These are phyloP conservation scores for Solanum neorickii DNA, from an alignment of 257 asterid genomes.

Conservation along the genomic window DNA sequence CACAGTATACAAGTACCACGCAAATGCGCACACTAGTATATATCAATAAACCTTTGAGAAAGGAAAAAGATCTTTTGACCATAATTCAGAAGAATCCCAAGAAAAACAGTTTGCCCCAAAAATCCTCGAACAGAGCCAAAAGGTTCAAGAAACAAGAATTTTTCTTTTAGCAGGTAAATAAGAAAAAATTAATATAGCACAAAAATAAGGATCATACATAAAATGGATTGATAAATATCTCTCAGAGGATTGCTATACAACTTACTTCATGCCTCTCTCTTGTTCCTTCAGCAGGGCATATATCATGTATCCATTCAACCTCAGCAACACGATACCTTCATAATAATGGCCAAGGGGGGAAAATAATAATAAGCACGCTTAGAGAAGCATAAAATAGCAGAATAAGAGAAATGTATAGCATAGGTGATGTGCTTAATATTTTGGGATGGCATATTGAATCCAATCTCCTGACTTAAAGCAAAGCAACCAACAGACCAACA, in stretches of 20 bases:
- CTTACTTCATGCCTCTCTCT: slow-evolving; percentile 69
- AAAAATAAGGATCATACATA: neutral
- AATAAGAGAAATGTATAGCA: neutral
- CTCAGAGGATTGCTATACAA: neutral
- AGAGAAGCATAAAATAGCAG: slow-evolving; percentile 5
- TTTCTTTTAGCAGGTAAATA: neutral
- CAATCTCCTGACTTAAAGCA: neutral
- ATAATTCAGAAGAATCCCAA: neutral
- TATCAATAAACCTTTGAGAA: neutral
- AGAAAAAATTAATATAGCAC: neutral
- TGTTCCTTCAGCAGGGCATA: slow-evolving; percentile 48
- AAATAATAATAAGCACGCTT: neutral
- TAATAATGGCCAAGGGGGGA: neutral
- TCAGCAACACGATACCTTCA: slow-evolving; percentile 91
- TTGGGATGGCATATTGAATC: neutral
- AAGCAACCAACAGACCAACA: neutral
- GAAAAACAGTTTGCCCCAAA: neutral
- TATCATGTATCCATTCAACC: slow-evolving; percentile 86
- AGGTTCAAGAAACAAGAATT: neutral
- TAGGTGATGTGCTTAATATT: neutral
- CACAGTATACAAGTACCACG: neutral
- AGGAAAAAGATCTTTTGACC: neutral
- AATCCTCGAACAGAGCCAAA: neutral
- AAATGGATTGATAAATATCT: neutral
- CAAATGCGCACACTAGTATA: neutral